Base-by-base conservation (phyloP, 192 early-diverging fungal species). In the Paraglomus occultum region DNA sequence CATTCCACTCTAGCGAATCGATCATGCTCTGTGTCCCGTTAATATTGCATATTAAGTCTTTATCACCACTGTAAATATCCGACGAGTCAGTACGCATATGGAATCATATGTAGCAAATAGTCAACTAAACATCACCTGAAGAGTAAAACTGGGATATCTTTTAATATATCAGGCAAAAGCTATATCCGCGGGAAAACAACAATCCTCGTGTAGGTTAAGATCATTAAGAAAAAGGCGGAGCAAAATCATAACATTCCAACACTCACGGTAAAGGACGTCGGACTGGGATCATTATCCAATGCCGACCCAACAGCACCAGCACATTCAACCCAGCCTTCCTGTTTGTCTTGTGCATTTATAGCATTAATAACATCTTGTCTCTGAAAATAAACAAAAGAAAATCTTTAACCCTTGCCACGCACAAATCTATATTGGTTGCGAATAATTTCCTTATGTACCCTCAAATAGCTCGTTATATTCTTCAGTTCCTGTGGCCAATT, bases 1-100 rank as follows among this genome's bases (percentile, higher is more conserved):
- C 89, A 46, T 79, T 76, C 90, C 92, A 92, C 50, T 81, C 81
- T 77, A 94, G 71, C 43, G 82, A 80, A 10, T 77, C 79, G 51
- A 94, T 84, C 73, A 92, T 77, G 49, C 82, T 83, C 60, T 86
- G 77, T 0, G 87, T 87, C 20, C 92, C 92, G 22, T 87, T 67
- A 53, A 81, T 79, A 72, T 94, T 94, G 73, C 92, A 94, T 58
- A 94, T 92, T 55, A 94, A 70, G 70, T 94, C 92, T 64, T 85
- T 70, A 46, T 91, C 89, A 6, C 92, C 92, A 68, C 90, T 93
- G 57, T 51, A 17, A 10, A 47, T 12, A n/a, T 44, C n/a, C 17
- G 12, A 51, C 51, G 9, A 60, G 57, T 48, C 31, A 31, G 31
- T 31, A 31, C 31, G 31, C 31, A 31, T 54, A 31, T 23, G 48